Base-by-base conservation (phyloP, 73 alveolate species). In the Urostyla sp. region DNA sequence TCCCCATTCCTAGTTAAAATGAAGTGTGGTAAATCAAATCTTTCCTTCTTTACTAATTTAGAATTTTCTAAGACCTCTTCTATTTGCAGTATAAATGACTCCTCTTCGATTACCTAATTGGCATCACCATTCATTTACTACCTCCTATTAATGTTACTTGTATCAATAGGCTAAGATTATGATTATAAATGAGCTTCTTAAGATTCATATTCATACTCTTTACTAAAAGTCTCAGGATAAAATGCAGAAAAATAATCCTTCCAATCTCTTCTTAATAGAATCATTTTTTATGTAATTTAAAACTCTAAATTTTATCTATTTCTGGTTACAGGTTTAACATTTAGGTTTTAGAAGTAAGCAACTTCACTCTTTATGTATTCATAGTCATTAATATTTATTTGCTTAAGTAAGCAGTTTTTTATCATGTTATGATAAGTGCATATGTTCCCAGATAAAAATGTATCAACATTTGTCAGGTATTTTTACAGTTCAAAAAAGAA, bases 41-140 rank as follows among this genome's bases (percentile, higher is more conserved):
- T 7, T 30, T 69, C 83, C 0, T 37, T 69, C 45, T 69, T 69
- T 6, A 69, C 34, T 1, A 69, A 36, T 31, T 69, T 69, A 27
- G 83, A 69, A 46, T 69, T 69, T 49, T 69, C 83, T 7, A 69
- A 37, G n/a, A 69, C 27, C 30, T 69, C 83, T 49, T 69, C 83
- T 6, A 69, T 69, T 23, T 69, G 30, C 1, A 69, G 32, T 21
- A 49, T 35, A 69, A 69, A 69, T 27, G 55, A 27, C 5, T 67
- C 83, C 34, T 69, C 69, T 46, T 69, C 69, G 56, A 48, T 69
- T n/a, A n/a, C n/a, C n/a, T n/a, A n/a, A n/a, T n/a, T n/a, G n/a
- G n/a, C n/a, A n/a, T n/a, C n/a, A n/a, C n/a, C n/a, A n/a, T n/a
- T n/a, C n/a, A n/a, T n/a, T n/a, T n/a, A n/a, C n/a, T n/a, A n/a